phyloP scores from a whole-genome alignment of 257 asterid species.

The Lithospermum erythrorhizon region DNA sequence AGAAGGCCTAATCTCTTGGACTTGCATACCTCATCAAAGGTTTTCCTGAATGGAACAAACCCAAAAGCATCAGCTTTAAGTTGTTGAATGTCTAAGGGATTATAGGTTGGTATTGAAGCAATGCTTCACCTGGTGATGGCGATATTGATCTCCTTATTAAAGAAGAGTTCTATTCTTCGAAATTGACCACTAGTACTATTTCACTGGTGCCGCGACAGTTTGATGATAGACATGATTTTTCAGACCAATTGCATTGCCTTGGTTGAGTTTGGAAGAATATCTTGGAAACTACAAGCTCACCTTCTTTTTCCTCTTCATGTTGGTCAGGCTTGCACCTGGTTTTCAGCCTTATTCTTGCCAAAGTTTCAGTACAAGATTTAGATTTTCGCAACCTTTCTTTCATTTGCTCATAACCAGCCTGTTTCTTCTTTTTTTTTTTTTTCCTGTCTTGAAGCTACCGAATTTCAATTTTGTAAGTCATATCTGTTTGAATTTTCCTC shows the following conservation, averaged over 20 bases:
- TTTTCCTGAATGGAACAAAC: conserved; percentile 57
- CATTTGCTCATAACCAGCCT: conserved; percentile 86
- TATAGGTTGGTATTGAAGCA: conserved; percentile 37
- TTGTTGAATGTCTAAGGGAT: conserved; percentile 55
- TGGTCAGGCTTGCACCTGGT: conserved; percentile 97
- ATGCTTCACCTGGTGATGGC: conserved; percentile 36
- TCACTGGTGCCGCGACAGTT: too few relatives aligned
- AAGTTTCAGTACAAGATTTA: conserved; percentile 81
- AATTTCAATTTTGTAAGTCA: conserved; percentile 78
- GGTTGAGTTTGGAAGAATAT: conserved; percentile 94
- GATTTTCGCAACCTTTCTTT: conserved; percentile 89
- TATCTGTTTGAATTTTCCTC: conserved; percentile 86
- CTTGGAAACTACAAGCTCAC: conserved; percentile 89
- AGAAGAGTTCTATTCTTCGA: conserved; percentile 39
- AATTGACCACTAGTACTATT: conserved; percentile 29
- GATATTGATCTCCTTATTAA: conserved; percentile 32
- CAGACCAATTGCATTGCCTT: conserved; percentile 79
- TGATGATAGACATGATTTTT: too few relatives aligned
- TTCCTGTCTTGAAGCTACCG: conserved; percentile 99
- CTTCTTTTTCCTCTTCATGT: conserved; percentile 86
- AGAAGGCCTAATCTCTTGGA: neutral
- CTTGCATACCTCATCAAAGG: conserved; percentile 67
- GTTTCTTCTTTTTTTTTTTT: too few relatives aligned
- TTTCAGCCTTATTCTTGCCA: conserved; percentile 85
- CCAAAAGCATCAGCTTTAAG: conserved; percentile 61